Base-by-base conservation (phyloP, 768 basidiomycete genomes). In the Leccinellum rugosiceps region DNA sequence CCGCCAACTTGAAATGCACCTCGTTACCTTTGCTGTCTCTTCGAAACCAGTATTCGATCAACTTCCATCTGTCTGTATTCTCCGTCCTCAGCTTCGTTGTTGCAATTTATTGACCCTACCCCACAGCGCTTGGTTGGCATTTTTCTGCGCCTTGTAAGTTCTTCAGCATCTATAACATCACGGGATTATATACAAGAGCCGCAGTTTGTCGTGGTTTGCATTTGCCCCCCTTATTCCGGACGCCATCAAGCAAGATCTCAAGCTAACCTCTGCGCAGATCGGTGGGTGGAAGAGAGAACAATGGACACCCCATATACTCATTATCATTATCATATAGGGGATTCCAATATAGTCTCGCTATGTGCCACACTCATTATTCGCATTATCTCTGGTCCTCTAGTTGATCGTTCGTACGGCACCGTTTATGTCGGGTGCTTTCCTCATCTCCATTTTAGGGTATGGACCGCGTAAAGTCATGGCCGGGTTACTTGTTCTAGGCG, bases 201-300 rank as follows among this genome's bases (percentile, higher is more conserved):
- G 13, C 51, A 75, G 75, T 45, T 52, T 76, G 26, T 73, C 74
- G 1, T 80, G 83, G 84, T 84, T 85, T 56, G 83, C 83, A 1
- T 85, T 86, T 62, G 75, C 83, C n/a, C 83, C 84, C 0, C 77
- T 85, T 15, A 77, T 83, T 34, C 80, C 83, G 0, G 79, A 81
- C 9, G 80, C 76, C 30, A 84, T 86, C 69, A 78, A 77, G 59
- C 62, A 65, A 25, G 83, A 85, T 68, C 74, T 85, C 56, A 68
- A 77, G 2, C 71, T 86, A 23, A 79, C 80, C 4, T 60, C 73
- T 9, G 72, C 66, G 6, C 74, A 84, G 68, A 74, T 85, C 25
- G 77, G 72, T 72, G 32, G 11, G 67, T 55, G 13, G 14, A 21
- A 41, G 53, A 41, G 53, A 52, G 47, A 35, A 53, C 50, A 26